Evolutionary conservation across 2,329 filamentous ascomycete genomes (phyloP).

Genomic region (Parastagonospora avenae): DNA sequence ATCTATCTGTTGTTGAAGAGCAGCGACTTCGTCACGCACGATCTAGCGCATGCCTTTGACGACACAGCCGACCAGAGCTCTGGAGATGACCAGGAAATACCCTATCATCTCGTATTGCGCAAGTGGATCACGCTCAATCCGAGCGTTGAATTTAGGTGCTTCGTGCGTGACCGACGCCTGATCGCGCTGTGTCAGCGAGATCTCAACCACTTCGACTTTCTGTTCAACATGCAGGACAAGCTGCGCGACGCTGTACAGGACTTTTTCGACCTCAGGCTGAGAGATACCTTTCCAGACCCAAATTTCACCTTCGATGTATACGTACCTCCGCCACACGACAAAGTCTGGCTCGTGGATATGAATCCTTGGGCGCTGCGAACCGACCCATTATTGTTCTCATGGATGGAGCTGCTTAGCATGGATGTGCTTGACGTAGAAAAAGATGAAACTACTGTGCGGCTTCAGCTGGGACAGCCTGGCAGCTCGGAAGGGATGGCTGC

Average conservation of each 20-base stretch:
- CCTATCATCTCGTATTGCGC: conserved; percentile 81
- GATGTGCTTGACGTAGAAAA: conserved; percentile 55
- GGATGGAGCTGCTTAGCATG: conserved; percentile 82
- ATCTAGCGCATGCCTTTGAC: conserved; percentile 91
- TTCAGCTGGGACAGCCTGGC: conserved; percentile 11
- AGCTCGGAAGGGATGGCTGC: background rate
- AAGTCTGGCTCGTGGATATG: conserved; percentile 87
- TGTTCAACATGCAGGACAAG: conserved; percentile 68
- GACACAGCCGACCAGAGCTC: conserved; percentile 58
- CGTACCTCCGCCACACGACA: conserved; percentile 74
- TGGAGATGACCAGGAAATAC: conserved; percentile 55
- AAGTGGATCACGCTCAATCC: conserved; percentile 90
- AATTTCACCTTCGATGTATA: conserved; percentile 94
- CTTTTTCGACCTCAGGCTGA: conserved; percentile 77
- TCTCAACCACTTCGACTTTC: conserved; percentile 86
- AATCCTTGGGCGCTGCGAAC: conserved; percentile 93
- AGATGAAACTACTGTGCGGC: conserved; percentile 37
- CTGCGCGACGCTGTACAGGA: conserved; percentile 71
- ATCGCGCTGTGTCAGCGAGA: conserved; percentile 88
- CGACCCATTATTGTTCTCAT: conserved; percentile 86
- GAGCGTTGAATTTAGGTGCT: conserved; percentile 92
- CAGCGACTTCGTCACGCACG: conserved; percentile 92
- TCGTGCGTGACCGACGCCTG: conserved; percentile 81
- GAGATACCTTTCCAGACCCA: conserved; percentile 79
- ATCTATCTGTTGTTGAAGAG: conserved; percentile 93